Conservation (phyloP, 371 early-diverging fungal species). For the Rhizopus sp. region DNA sequence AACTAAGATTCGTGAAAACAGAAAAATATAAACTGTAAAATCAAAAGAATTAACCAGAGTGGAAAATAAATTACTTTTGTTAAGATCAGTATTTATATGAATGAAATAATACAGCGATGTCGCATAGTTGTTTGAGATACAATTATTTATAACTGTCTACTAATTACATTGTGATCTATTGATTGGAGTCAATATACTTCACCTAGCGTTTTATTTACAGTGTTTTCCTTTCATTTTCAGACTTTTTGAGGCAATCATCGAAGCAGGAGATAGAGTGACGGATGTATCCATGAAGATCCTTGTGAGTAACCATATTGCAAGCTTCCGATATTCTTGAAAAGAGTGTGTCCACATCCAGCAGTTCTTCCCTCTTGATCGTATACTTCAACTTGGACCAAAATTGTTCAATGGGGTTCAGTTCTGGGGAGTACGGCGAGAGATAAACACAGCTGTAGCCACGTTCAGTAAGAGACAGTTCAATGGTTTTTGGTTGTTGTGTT, state of each 20-base stretch:
- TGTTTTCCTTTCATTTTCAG: no score
- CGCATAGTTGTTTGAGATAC: no score
- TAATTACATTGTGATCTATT: no score
- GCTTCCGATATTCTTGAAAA: slow-evolving; percentile 11
- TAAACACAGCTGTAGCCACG: slow-evolving; percentile 12
- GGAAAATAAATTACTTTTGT: no score
- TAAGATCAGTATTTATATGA: no score
- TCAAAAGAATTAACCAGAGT: no score
- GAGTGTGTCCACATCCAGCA: slow-evolving; percentile 10
- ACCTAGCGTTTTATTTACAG: no score
- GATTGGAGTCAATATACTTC: no score
- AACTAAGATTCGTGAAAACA: no score
- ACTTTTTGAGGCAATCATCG: slow-evolving; percentile 6
- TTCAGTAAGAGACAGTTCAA: not conserved
- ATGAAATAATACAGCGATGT: no score
- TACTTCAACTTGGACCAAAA: slow-evolving; percentile 21
- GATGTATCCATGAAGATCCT: slow-evolving; percentile 3
- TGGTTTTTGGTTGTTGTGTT: not conserved
- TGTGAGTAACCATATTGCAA: slow-evolving; percentile 8
- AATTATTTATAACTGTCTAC: no score
- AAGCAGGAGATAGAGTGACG: slow-evolving; percentile 6
- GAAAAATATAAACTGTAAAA: no score
- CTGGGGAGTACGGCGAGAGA: slow-evolving; percentile 9
- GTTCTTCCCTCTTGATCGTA: slow-evolving; percentile 13
- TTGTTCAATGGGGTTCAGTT: slow-evolving; percentile 22